Base-by-base conservation (phyloP, 2,329 filamentous ascomycete genomes). In the Cladophialophora chaetospira region DNA sequence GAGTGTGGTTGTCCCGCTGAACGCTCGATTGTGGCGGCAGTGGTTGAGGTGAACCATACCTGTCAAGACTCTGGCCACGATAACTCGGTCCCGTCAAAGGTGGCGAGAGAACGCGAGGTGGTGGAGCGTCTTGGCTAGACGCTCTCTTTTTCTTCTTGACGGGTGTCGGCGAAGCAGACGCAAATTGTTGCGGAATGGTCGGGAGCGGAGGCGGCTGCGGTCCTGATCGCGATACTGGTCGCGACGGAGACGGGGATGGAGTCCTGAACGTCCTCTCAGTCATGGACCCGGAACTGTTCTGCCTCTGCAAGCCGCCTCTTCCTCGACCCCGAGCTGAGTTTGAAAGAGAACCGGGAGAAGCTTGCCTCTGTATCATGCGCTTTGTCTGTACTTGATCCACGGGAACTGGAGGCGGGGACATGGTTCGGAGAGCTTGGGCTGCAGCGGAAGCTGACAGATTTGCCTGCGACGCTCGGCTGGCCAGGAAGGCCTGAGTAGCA, bases 381-480 rank as follows among this genome's bases (percentile, higher is more conserved):
- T 93, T 96, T 4, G 93, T 96, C 72, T 96, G 88, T 42, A 95
- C 84, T 68, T 91, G 85, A 70, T 85, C 87, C 55, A 96, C 87
- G 65, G 86, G 86, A 49, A 87, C 93, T 19, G 91, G 91, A 2
- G 88, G 86, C 49, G 86, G 86, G 8, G 90, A 87, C 65, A 88
- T 84, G 43, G 88, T 88, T 69, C 88, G 86, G 57, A 97, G 81
- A 13, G 91, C 91, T 5, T 93, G 92, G 10, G 93, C 93, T 5
- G 92, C 89, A 28, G 88, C 87, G 36, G 92, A 95, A 31, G 88
- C 87, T 38, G 92, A 95, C 40, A 96, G 80, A 57, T 84, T 85
- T 58, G 77, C 78, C 72, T 82, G 82, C 65, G 86, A 82, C 66
- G 82, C 73, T 71, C 83, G 81, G 68, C 81, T 85, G 65, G 83